Evolutionary conservation across 225 moss, liverwort and hornwort species (phyloP).

Genomic region (Climacium dendroides): DNA sequence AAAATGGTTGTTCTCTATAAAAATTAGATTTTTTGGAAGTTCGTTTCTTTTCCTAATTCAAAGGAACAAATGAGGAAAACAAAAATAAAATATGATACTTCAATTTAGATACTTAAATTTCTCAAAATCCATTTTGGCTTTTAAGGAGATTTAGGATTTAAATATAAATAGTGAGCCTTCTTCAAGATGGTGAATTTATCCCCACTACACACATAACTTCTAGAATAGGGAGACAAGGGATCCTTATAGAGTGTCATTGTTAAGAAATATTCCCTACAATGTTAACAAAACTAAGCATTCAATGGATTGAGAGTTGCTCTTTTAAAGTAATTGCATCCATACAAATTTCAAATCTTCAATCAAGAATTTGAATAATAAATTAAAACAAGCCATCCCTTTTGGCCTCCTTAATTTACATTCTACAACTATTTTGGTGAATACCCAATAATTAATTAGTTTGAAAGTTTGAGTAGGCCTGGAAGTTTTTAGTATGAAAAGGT

Average conservation of each 20-base stretch:
- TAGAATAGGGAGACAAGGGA: background rate
- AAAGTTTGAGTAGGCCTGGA: background rate
- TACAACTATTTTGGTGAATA: background rate
- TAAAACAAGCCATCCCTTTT: background rate
- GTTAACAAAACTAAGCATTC: background rate
- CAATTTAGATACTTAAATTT: background rate
- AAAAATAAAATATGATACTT: background rate
- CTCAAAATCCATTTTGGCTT: background rate
- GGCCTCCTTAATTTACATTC: rapidly evolving
- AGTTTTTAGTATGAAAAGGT: background rate
- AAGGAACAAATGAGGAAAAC: background rate
- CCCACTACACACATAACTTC: background rate
- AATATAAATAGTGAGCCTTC: background rate
- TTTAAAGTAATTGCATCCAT: background rate
- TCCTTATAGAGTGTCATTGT: background rate
- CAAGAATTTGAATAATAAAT: background rate
- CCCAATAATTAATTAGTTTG: background rate
- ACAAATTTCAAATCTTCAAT: background rate
- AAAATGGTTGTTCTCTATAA: no score
- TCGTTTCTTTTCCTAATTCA: rapidly evolving
- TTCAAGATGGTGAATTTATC: background rate
- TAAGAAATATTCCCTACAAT: background rate
- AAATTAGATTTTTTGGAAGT: background rate
- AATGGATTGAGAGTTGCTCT: background rate
- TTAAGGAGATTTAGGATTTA: background rate